Percentiles rank a stretch among this genome's conserved stretches.
phyloP scores from a whole-genome alignment of 1,284 basidiomycete species.

The Fistulinella staudtii region DNA sequence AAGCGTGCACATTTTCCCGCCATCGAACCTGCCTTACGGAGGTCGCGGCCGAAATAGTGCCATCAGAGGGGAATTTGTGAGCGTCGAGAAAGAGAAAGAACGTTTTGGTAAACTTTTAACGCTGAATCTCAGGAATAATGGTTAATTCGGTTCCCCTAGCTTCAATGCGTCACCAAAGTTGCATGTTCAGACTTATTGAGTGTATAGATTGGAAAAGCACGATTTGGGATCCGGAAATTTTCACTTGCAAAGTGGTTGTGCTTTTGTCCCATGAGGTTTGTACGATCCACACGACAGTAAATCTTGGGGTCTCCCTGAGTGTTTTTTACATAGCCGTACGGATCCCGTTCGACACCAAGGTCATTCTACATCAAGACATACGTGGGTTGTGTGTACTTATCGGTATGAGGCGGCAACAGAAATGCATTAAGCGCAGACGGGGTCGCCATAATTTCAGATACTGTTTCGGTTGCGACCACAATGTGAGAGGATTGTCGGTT shows the following conservation, averaged over 20 bases:
- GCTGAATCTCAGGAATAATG: constrained; percentile 56
- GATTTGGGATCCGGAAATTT: too few species aligned
- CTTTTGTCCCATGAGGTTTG: constrained; percentile 46
- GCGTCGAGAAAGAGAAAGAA: constrained; percentile 53
- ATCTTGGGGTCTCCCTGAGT: constrained; percentile 45
- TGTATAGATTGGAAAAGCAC: too few species aligned
- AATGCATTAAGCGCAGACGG: constrained; percentile 56
- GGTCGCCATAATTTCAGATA: constrained; percentile 65
- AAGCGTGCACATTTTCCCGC: constrained; percentile 20
- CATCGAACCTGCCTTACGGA: neutral
- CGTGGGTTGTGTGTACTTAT: constrained; percentile 47
- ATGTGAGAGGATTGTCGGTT: constrained; percentile 64
- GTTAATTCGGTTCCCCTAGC: constrained; percentile 46
- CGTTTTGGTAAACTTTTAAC: constrained; percentile 60
- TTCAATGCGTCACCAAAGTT: constrained; percentile 46
- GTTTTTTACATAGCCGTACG: constrained; percentile 51
- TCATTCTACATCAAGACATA: constrained; percentile 79
- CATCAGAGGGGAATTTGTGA: constrained; percentile 48
- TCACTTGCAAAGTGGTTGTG: constrained; percentile 49
- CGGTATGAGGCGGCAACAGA: constrained; percentile 48
- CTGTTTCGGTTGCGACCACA: constrained; percentile 66
- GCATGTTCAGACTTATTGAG: constrained; percentile 42
- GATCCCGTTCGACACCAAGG: constrained; percentile 66
- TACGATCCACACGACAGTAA: constrained; percentile 50
- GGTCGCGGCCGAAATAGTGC: constrained; percentile 52